A percentile compares a stretch with the other conserved stretches of the same genome.
These are phyloP conservation scores for Podila horticola DNA, from an alignment of 192 early-diverging fungal genomes.

Conservation along the genomic window DNA sequence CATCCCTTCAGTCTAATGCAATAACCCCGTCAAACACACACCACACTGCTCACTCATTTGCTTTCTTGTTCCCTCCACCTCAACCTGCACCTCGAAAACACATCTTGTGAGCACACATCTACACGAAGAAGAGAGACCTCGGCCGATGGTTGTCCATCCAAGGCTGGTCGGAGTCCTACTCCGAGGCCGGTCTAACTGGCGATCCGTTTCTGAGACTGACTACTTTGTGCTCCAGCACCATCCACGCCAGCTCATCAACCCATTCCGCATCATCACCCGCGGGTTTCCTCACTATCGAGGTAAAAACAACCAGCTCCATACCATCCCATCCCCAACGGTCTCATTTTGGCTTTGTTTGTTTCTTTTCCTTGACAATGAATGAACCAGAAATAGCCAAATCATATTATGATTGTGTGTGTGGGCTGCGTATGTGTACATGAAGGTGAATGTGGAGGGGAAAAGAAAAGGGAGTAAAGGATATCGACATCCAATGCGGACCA, in stretches of 20 bases:
- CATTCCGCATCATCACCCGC: slow-evolving; percentile 44
- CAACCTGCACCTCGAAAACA: no score
- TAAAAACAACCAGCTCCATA: neutral
- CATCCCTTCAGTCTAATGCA: no score
- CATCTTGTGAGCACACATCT: neutral
- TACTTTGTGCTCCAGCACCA: slow-evolving; percentile 41
- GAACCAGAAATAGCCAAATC: neutral
- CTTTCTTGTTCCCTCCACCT: no score
- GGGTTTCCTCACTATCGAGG: slow-evolving; percentile 47
- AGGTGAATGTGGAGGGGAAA: neutral
- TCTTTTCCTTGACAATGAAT: neutral
- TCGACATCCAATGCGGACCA: no score
- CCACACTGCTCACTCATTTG: no score
- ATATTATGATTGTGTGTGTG: no score
- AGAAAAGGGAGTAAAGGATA: neutral
- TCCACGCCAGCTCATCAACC: slow-evolving; percentile 13
- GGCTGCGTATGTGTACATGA: no score
- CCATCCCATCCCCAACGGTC: neutral
- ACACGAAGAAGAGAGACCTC: neutral
- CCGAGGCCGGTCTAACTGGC: slow-evolving; percentile 37
- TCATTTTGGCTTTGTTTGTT: neutral
- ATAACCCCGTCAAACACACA: no score
- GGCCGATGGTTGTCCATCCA: slow-evolving; percentile 29
- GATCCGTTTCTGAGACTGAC: slow-evolving; percentile 24
- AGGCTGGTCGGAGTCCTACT: slow-evolving; percentile 34